Conservation (phyloP, 2,329 filamentous ascomycete genomes). For the Blumeria graminis region DNA sequence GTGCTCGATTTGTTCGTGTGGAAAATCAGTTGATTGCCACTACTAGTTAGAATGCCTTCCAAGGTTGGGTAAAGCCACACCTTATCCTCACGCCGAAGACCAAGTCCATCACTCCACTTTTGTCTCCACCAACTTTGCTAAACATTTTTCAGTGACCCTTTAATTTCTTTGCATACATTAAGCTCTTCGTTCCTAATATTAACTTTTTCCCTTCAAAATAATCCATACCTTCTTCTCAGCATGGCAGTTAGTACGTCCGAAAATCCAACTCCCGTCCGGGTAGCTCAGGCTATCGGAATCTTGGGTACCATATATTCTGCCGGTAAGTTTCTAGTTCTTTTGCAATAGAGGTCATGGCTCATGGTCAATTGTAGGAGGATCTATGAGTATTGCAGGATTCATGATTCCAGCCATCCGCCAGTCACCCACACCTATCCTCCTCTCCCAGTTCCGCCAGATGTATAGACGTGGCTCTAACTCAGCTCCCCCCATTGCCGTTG, state of each 20-base stretch:
- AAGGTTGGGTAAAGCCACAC: too few relatives aligned
- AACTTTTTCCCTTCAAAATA: too few relatives aligned
- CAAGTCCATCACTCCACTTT: too few relatives aligned
- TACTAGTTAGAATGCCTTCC: too few relatives aligned
- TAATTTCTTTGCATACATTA: too few relatives aligned
- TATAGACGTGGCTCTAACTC: not conserved
- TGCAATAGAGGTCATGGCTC: not conserved
- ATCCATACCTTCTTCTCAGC: too few relatives aligned
- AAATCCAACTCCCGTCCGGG: not conserved
- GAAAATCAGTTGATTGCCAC: too few relatives aligned
- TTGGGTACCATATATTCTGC: not conserved
- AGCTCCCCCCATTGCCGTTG: not conserved
- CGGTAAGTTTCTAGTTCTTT: not conserved
- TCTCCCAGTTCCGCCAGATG: not conserved
- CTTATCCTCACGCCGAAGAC: too few relatives aligned
- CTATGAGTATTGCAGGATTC: not conserved
- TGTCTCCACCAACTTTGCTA: too few relatives aligned
- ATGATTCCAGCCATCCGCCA: not conserved
- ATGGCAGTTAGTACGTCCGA: not conserved
- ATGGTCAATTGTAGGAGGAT: not conserved
- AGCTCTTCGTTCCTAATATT: too few relatives aligned
- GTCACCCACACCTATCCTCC: not conserved
- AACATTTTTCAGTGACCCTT: too few relatives aligned
- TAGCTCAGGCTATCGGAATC: not conserved
- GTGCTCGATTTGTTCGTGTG: too few relatives aligned